Conservation (phyloP, 495 filamentous ascomycete genomes). For the Penicillium manginii region DNA sequence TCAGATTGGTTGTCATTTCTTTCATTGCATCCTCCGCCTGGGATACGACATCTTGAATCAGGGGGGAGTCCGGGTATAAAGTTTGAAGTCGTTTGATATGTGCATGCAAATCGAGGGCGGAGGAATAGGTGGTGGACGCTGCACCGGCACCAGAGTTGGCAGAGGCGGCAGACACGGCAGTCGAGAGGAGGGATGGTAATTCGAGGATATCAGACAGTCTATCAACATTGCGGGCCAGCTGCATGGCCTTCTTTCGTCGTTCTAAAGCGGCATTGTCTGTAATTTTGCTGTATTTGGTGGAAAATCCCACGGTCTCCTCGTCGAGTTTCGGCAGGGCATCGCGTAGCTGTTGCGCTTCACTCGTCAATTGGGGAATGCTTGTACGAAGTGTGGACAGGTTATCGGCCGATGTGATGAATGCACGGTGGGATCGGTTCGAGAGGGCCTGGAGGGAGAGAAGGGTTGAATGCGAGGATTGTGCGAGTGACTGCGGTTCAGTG, state of each 20-base stretch:
- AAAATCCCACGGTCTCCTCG: slow-evolving; percentile 75
- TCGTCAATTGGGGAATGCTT: slow-evolving; percentile 68
- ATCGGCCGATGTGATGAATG: slow-evolving; percentile 78
- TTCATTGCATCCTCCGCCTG: slow-evolving; percentile 91
- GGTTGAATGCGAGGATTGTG: slow-evolving; percentile 80
- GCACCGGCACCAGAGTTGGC: slow-evolving; percentile 49
- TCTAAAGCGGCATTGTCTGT: slow-evolving; percentile 75
- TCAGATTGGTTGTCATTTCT: slow-evolving; percentile 83
- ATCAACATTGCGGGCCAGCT: slow-evolving; percentile 88
- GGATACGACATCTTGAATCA: slow-evolving; percentile 70
- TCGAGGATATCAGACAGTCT: slow-evolving; percentile 89
- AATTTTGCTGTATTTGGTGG: slow-evolving; percentile 76
- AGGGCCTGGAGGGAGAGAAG: slow-evolving; percentile 85
- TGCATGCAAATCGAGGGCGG: slow-evolving; percentile 88
- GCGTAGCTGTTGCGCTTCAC: slow-evolving; percentile 66
- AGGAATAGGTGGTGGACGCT: slow-evolving; percentile 78
- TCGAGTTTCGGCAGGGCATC: slow-evolving; percentile 79
- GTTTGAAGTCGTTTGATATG: slow-evolving; percentile 87
- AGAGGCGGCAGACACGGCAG: slow-evolving; percentile 67
- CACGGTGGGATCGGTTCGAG: slow-evolving; percentile 88
- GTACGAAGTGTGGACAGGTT: slow-evolving; percentile 72
- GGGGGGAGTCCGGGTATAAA: slow-evolving; percentile 76
- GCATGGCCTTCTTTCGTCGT: slow-evolving; percentile 76
- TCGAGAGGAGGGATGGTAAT: slow-evolving; percentile 81
- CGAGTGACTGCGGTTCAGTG: slow-evolving; percentile 77